Evolutionary conservation across 2,329 filamentous ascomycete species (phyloP), one percentile per base, ranked within the genome.

Genomic region (Polytolypa hystricis): DNA sequence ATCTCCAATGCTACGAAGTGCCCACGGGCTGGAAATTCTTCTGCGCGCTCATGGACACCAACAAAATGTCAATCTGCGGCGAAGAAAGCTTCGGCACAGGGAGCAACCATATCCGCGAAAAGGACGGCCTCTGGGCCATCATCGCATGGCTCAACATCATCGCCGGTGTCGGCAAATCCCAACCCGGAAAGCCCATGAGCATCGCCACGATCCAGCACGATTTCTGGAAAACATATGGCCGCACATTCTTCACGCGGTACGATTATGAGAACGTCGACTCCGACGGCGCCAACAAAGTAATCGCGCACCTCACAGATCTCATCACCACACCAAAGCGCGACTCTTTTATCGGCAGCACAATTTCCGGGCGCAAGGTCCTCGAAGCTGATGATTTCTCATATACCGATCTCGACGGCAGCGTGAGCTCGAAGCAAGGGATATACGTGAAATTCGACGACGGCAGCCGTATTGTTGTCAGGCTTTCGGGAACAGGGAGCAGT

Each of bases 1-100:
- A 83, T 23, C 74, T 98, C 28, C 70, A 84, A 66, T 81, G 77
- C 65, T 98, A 98, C 66, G 91, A 98, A 65, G 91, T 98, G 1
- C 91, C 91, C 25, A 98, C 91, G 1, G 91, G 91, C 53, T 98
- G 91, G 91, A 95, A 95, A 65, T 95, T 95, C 73, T 95, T 95
- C 78, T 95, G 87, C 58, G 85, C 86, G 52, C 74, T 95, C 40
- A 94, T 95, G 54, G 87, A 95, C 56, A 81, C 84, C 47, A 71
- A 93, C 66, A 94, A 93, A 73, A 81, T 95, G 56, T 94, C 91
- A 55, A 98, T 98, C 60, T 98, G 91, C 57, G 91, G 91, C 41
- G 91, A 98, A 66, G 91, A 98, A 73, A 91, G 83, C 47, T 98
- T 98, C 61, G 91, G 91, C 48, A 98, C 91, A 8, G 91, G 91